Percentiles rank a stretch among this genome's conserved stretches.
Evolutionary conservation across 495 filamentous ascomycete genomes (phyloP).

Genomic region (Aspergillus sclerotiicarbonarius): DNA sequence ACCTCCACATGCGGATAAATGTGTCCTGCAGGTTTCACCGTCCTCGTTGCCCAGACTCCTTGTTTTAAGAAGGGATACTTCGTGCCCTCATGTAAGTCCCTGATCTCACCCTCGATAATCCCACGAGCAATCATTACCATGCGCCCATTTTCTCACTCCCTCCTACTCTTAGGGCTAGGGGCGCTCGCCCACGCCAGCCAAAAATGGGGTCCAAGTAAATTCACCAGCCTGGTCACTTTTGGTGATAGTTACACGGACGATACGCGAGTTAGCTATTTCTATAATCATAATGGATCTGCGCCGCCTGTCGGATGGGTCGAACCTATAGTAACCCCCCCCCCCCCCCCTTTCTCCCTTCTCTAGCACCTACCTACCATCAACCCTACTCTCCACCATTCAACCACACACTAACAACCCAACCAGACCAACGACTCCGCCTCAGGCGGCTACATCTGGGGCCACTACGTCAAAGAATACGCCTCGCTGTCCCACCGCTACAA

Average conservation of each 20-base stretch:
- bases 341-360: not conserved
- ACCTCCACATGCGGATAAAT: no score
- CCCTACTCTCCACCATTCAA: not conserved
- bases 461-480: constrained; percentile 56
- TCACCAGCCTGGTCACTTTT: constrained; percentile 57
- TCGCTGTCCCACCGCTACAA: constrained; percentile 59
- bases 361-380: not conserved
- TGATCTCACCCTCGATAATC: no score
- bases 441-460: constrained; percentile 67
- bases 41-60: no score
- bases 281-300: constrained; percentile 50
- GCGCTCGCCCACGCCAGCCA: not conserved
- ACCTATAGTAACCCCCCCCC: constrained; percentile 33
- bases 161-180: not conserved
- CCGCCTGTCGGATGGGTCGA: constrained; percentile 59
- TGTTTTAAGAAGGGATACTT: no score
- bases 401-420: not conserved
- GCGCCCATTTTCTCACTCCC: not conserved
- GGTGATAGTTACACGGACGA: constrained; percentile 79
- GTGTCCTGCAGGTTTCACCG: no score
- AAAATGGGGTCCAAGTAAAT: constrained; percentile 37
- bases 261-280: constrained; percentile 59
- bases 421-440: constrained; percentile 49
- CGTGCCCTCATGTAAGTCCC: no score
- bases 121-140: not conserved